These are phyloP conservation scores for Nakaseomyces sp. DNA, from an alignment of 1,139 yeast genomes.

Conservation along the genomic window DNA sequence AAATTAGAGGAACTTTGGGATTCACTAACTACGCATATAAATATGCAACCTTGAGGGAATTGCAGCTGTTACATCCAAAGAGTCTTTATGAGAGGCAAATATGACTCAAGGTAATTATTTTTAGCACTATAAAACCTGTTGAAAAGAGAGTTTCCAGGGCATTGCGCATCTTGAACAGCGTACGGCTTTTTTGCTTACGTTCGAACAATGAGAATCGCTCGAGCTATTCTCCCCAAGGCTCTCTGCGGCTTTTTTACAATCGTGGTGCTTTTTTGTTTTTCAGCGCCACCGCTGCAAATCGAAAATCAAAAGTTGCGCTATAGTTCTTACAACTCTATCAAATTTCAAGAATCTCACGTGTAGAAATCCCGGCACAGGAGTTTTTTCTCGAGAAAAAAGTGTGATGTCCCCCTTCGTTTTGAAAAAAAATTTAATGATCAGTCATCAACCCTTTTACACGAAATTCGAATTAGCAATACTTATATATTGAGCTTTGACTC, in stretches of 20 bases:
- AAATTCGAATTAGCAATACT: not conserved
- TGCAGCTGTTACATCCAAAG: too few species aligned
- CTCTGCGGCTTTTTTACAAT: not conserved
- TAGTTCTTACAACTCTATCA: not conserved
- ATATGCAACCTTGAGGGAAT: not conserved
- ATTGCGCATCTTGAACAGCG: too few species aligned
- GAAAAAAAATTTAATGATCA: constrained; percentile 1
- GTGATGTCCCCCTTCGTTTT: not conserved
- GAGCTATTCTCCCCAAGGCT: not conserved
- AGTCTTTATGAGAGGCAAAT: too few species aligned
- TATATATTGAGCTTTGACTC: not conserved
- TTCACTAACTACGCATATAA: not conserved
- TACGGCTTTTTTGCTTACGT: too few species aligned
- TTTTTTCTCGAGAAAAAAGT: not conserved
- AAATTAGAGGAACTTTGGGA: constrained; percentile 19
- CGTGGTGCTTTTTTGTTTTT: not conserved
- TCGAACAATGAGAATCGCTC: too few species aligned
- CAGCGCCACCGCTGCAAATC: not conserved
- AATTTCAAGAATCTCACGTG: constrained; percentile 2
- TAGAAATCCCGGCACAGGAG: not conserved
- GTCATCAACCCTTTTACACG: constrained; percentile 1
- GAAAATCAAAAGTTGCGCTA: not conserved
- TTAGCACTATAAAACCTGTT: too few species aligned
- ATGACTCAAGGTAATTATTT: too few species aligned
- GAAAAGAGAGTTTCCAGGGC: too few species aligned